These are phyloP conservation scores for Colletotrichum salicis DNA, from an alignment of 2,329 filamentous ascomycete genomes.

Conservation along the genomic window DNA sequence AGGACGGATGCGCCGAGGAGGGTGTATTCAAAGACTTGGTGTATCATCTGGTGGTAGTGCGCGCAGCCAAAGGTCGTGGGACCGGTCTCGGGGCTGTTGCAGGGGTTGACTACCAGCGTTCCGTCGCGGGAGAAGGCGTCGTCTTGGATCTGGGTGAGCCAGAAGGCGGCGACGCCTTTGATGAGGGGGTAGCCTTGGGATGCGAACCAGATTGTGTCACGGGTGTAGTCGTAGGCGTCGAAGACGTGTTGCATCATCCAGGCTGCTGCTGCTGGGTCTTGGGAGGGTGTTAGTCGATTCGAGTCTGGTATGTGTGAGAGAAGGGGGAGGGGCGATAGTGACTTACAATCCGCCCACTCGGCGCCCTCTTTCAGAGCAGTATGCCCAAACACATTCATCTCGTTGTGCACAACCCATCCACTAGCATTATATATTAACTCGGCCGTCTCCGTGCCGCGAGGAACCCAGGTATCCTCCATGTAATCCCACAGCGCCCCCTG, in stretches of 20 bases:
- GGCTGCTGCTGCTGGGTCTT: slow-evolving; percentile 58
- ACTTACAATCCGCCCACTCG: slow-evolving; percentile 47
- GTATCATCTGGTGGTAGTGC: slow-evolving; percentile 64
- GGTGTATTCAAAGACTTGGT: slow-evolving; percentile 52
- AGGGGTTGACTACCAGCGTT: slow-evolving; percentile 66
- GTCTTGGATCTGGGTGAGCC: slow-evolving; percentile 62
- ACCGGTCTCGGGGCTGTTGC: slow-evolving; percentile 68
- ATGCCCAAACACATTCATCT: slow-evolving; percentile 69
- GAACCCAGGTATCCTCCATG: slow-evolving; percentile 64
- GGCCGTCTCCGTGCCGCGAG: slow-evolving; percentile 64
- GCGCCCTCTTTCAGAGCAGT: slow-evolving; percentile 52
- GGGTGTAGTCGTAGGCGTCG: slow-evolving; percentile 66
- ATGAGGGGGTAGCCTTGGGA: slow-evolving; percentile 62
- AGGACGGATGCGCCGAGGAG: slow-evolving; percentile 42
- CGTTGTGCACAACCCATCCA: slow-evolving; percentile 67
- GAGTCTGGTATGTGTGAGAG: not conserved
- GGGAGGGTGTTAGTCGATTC: slow-evolving; percentile 42
- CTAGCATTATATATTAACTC: slow-evolving; percentile 61
- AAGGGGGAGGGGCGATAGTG: not conserved
- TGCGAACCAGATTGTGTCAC: slow-evolving; percentile 57
- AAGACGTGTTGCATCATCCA: slow-evolving; percentile 72
- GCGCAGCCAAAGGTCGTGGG: slow-evolving; percentile 64
- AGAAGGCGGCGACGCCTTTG: slow-evolving; percentile 65
- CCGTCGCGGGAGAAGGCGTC: slow-evolving; percentile 62
- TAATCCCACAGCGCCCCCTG: slow-evolving; percentile 61